These are phyloP conservation scores for Pharnaceum exiguum DNA, from an alignment of 148 eudicot species.

Conservation along the genomic window DNA sequence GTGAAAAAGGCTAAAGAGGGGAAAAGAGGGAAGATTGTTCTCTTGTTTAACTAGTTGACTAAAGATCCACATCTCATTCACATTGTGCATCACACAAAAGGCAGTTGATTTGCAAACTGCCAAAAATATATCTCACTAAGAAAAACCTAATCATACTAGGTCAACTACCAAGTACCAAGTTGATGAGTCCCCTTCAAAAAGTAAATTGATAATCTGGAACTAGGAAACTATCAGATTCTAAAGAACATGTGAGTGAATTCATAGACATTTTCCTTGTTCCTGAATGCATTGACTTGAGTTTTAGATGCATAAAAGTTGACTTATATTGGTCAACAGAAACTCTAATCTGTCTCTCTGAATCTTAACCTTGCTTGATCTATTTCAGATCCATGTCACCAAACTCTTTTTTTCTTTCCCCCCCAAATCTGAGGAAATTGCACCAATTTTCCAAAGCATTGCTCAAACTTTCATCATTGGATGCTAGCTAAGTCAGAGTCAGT, in stretches of 20 bases:
- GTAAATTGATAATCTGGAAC: neutral
- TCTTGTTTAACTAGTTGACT: constrained; percentile 20
- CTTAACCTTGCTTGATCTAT: no score
- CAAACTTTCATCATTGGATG: constrained; percentile 7
- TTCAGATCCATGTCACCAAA: no score
- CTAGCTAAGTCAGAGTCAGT: neutral
- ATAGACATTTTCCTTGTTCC: no score
- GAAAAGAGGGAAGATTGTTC: no score
- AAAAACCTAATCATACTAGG: constrained; percentile 1
- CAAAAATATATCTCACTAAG: constrained; percentile 5
- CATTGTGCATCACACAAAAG: neutral
- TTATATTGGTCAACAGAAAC: no score
- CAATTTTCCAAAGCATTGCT: constrained; percentile 1
- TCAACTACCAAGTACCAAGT: constrained; percentile 27
- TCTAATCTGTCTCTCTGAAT: no score
- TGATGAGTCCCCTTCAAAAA: constrained; percentile 1
- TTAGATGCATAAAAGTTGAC: no score
- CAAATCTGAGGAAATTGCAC: no score
- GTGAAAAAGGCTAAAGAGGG: no score
- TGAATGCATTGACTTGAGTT: no score
- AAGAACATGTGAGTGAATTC: no score
- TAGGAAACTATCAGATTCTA: neutral
- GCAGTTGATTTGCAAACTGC: neutral
- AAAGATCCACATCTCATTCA: constrained; percentile 2
- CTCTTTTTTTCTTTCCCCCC: no score